A percentile compares a stretch with the other conserved stretches of the same genome.
These are phyloP conservation scores for Aspergillus hancockii DNA, from an alignment of 495 filamentous ascomycete genomes.

Conservation along the genomic window DNA sequence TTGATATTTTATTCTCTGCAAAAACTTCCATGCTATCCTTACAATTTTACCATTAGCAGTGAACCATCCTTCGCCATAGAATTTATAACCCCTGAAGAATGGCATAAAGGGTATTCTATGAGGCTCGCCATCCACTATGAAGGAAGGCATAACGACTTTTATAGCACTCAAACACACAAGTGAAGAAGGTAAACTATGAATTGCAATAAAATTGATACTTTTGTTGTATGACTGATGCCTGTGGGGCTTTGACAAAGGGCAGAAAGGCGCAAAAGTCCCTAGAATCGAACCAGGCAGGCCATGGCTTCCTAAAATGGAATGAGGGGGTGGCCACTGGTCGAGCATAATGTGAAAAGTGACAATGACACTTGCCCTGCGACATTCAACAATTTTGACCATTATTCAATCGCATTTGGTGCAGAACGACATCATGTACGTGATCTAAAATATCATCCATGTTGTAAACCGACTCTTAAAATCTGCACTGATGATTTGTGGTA, in stretches of 20 bases:
- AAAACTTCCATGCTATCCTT: background rate
- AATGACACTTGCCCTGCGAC: too few species aligned
- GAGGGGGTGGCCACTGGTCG: background rate
- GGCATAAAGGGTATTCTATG: constrained; percentile 18
- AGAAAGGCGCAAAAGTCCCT: background rate
- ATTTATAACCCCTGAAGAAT: constrained; percentile 8
- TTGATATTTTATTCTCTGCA: background rate
- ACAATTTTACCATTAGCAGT: background rate
- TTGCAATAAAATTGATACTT: too few species aligned
- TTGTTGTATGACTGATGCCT: too few species aligned
- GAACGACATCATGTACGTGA: too few species aligned
- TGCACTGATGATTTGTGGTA: too few species aligned
- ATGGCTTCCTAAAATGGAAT: constrained; percentile 1
- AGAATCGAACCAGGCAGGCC: background rate
- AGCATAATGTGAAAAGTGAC: too few species aligned
- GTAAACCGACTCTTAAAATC: too few species aligned
- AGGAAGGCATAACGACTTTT: constrained; percentile 15
- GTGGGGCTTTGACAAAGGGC: too few species aligned
- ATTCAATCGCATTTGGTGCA: too few species aligned
- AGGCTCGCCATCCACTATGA: constrained; percentile 14
- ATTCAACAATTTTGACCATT: too few species aligned
- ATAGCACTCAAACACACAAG: background rate
- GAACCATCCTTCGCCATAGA: constrained; percentile 1
- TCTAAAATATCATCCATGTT: too few species aligned
- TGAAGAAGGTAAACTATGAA: too few species aligned